These are phyloP conservation scores for Kitagawia praeruptora DNA, from an alignment of 129 eudicot species.

Conservation along the genomic window DNA sequence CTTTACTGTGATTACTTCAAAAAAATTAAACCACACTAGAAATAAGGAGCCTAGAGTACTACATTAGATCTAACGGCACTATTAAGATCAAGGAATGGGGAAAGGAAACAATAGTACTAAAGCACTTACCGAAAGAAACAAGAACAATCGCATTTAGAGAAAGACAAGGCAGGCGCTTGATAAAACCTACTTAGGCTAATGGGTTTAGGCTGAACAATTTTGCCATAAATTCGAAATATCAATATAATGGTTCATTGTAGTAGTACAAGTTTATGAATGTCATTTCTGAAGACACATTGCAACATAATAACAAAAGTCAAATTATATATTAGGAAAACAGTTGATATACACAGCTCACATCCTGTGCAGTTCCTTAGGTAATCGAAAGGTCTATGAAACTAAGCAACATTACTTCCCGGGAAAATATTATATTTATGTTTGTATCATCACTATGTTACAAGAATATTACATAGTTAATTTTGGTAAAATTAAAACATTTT, in stretches of 20 bases:
- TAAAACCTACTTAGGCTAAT: not conserved
- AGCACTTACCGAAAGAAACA: not conserved
- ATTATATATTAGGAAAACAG: not conserved
- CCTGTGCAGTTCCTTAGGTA: too few species aligned
- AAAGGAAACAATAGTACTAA: not conserved
- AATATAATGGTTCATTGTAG: not conserved
- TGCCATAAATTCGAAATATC: not conserved
- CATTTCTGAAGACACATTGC: not conserved
- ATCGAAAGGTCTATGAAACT: not conserved
- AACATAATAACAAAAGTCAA: not conserved
- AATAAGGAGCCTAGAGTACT: not conserved
- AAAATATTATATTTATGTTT: too few species aligned
- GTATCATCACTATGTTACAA: not conserved
- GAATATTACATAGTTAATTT: not conserved
- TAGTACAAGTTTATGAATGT: too few species aligned
- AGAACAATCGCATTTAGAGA: not conserved
- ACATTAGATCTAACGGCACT: not conserved
- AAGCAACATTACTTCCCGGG: not conserved
- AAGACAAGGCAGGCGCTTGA: not conserved
- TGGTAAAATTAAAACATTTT: too few species aligned
- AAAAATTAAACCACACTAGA: not conserved
- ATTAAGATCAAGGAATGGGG: not conserved
- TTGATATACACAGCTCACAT: not conserved
- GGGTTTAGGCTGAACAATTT: not conserved
- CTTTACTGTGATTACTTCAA: not conserved